Percentiles rank a stretch among this genome's conserved stretches.
Evolutionary conservation across 345 rosid genomes (phyloP).

Genomic region (Salix udensis): DNA sequence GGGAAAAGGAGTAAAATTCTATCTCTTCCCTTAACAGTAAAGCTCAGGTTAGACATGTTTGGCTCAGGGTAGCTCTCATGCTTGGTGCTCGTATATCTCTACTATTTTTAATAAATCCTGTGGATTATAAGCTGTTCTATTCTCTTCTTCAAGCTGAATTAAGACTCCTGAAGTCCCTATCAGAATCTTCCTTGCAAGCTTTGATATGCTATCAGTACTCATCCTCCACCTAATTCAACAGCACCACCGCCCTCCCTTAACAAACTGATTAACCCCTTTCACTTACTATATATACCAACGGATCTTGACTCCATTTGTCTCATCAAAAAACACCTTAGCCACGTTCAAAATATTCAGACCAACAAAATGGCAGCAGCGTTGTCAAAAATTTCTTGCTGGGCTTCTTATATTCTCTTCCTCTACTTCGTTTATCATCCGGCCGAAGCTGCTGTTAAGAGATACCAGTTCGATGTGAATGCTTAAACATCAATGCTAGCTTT

Average conservation of each 20-base stretch:
- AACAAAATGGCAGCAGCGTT: conserved; percentile 3
- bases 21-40: conserved; percentile 14
- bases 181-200: conserved; percentile 18
- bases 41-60: not conserved
- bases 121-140: not conserved
- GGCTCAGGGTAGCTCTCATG: conserved; percentile 8
- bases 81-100: not conserved
- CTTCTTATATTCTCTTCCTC: conserved; percentile 3
- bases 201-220: not conserved
- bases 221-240: conserved; percentile 10
- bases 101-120: not conserved
- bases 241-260: conserved; percentile 5
- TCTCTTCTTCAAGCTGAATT: conserved; percentile 9
- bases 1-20: not conserved
- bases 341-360: not conserved
- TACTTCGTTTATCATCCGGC: not conserved
- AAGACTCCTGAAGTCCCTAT: conserved; percentile 4
- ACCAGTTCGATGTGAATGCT: conserved; percentile 15
- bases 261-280: conserved; percentile 4
- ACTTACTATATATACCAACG: not conserved
- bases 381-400: not conserved
- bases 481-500: no score
- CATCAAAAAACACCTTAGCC: not conserved
- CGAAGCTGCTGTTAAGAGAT: conserved; percentile 12
- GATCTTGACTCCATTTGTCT: not conserved